phyloP scores from a whole-genome alignment of 1,139 yeast species.

The Tardiomyces blankii region DNA sequence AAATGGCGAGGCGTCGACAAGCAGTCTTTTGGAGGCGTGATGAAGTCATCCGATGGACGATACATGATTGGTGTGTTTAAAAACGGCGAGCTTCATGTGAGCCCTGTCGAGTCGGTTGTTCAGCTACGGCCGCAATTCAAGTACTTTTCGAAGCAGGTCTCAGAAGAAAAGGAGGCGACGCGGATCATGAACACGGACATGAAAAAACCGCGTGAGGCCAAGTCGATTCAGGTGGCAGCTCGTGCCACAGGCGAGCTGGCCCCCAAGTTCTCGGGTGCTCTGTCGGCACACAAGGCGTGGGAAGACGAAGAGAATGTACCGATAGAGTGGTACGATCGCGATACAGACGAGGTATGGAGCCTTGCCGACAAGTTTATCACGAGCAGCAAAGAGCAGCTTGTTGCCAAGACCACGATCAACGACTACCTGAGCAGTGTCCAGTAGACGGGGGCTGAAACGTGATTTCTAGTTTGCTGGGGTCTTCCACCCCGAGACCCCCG shows the following conservation, averaged over 20 bases:
- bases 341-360: slow-evolving; percentile 28
- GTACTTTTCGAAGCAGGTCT: slow-evolving; percentile 40
- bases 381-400: slow-evolving; percentile 10
- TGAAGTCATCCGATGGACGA: slow-evolving; percentile 31
- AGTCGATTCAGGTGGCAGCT: slow-evolving; percentile 67
- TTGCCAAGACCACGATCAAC: slow-evolving; percentile 14
- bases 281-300: slow-evolving; percentile 58
- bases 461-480: no score
- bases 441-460: no score
- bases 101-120: slow-evolving; percentile 56
- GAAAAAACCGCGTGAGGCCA: slow-evolving; percentile 38
- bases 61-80: slow-evolving; percentile 43
- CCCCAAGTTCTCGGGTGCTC: slow-evolving; percentile 68
- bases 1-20: slow-evolving; percentile 49
- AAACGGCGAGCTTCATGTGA: slow-evolving; percentile 45
- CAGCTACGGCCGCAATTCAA: slow-evolving; percentile 77
- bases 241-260: slow-evolving; percentile 50
- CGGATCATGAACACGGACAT: slow-evolving; percentile 28
- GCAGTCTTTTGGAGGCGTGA: slow-evolving; percentile 54
- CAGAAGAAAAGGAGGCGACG: slow-evolving; percentile 23
- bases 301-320: slow-evolving; percentile 58
- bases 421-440: slow-evolving; percentile 12
- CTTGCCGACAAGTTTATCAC: slow-evolving; percentile 24
- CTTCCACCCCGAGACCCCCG: no score
- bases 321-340: slow-evolving; percentile 38